phyloP scores from a whole-genome alignment of 78 protist genomes.

The Goniomonas avonlea region DNA sequence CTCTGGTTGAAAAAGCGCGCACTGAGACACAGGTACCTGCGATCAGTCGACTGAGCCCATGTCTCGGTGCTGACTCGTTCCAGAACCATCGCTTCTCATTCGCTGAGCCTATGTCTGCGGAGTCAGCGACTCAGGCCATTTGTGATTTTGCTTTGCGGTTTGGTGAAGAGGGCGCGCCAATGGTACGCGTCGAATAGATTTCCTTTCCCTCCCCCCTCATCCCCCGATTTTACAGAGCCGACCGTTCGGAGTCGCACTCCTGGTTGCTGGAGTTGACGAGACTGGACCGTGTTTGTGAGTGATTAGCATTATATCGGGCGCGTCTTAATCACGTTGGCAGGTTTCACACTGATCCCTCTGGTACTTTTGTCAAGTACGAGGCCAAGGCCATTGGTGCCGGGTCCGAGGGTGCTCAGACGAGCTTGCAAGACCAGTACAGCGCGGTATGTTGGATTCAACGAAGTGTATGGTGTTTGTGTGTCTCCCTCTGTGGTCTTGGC shows the following conservation, averaged over 20 bases:
- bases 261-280: constrained; percentile 95
- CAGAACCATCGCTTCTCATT: constrained; percentile 95
- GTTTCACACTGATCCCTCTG: constrained; percentile 97
- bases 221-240: constrained; percentile 66
- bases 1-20: constrained; percentile 92
- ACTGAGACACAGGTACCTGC: constrained; percentile 76
- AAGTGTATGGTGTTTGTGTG: neutral
- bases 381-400: constrained; percentile 96
- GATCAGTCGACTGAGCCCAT: neutral
- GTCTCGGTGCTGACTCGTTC: neutral
- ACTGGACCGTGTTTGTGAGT: constrained; percentile 77
- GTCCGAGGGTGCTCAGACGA: constrained; percentile 91
- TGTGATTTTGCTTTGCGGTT: constrained; percentile 87
- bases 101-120: constrained; percentile 91
- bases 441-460: constrained; percentile 27
- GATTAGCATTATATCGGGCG: neutral
- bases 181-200: neutral
- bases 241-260: constrained; percentile 97
- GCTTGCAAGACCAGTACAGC: constrained; percentile 80
- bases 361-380: constrained; percentile 55
- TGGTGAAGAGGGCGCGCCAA: constrained; percentile 74
- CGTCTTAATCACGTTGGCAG: neutral
- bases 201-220: neutral
- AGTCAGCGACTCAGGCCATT: constrained; percentile 82
- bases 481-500: neutral